phyloP scores from a whole-genome alignment of 192 early-diverging fungal genomes.

The Linnemannia schmuckeri region DNA sequence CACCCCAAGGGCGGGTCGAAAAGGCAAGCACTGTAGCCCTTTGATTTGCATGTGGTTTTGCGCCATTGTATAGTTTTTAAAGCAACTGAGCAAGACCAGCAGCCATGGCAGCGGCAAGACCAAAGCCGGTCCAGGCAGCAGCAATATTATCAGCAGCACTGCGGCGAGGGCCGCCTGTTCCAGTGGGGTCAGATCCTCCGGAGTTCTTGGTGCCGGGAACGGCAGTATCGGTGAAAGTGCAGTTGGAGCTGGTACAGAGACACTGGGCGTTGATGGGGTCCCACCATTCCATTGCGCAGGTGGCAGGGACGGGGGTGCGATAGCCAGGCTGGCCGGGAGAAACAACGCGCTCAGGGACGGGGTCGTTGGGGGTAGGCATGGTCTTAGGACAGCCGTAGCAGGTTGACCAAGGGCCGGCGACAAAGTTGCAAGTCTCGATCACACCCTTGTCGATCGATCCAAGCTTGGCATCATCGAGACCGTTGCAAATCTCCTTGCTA shows the following conservation, averaged over 20 bases:
- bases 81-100: conserved; percentile 34
- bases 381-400: conserved; percentile 64
- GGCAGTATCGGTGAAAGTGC: conserved; percentile 69
- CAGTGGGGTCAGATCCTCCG: neutral
- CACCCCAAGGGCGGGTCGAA: neutral
- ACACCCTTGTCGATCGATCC: conserved; percentile 54
- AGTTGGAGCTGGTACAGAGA: conserved; percentile 64
- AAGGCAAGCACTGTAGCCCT: neutral
- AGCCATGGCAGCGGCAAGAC: conserved; percentile 16
- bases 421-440: conserved; percentile 61
- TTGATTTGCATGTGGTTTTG: neutral
- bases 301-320: conserved; percentile 65
- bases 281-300: conserved; percentile 75
- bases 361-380: conserved; percentile 54
- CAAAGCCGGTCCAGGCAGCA: neutral
- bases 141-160: conserved; percentile 4
- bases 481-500: conserved; percentile 76
- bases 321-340: conserved; percentile 29
- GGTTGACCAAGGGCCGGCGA: conserved; percentile 56
- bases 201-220: conserved; percentile 24
- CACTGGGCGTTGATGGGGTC: conserved; percentile 72
- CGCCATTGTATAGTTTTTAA: neutral
- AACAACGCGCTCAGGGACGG: conserved; percentile 50
- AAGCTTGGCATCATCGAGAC: conserved; percentile 60
- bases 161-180: neutral